phyloP scores from a whole-genome alignment of 2,329 filamentous ascomycete species.

The Laburnicola sp. region DNA sequence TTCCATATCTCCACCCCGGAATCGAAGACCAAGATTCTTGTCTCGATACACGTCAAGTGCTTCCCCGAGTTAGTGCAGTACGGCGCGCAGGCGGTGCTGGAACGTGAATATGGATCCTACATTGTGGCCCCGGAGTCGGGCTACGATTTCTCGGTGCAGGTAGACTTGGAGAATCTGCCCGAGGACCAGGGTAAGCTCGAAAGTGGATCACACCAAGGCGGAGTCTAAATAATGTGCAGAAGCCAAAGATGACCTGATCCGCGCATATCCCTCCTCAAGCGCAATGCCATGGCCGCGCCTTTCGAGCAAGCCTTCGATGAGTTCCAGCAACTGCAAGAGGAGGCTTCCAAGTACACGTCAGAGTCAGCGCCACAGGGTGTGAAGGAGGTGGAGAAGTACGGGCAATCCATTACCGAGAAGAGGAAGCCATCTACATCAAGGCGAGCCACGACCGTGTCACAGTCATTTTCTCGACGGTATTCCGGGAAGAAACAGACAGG shows the following conservation, averaged over 20 bases:
- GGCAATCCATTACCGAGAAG: conserved; percentile 96
- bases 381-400: conserved; percentile 85
- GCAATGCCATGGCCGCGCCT: conserved; percentile 97
- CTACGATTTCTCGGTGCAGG: conserved; percentile 91
- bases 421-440: conserved; percentile 99
- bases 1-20: conserved; percentile 98
- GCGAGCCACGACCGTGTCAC: conserved; percentile 96
- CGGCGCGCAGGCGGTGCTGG: conserved; percentile 86
- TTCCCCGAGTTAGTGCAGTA: conserved; percentile 90
- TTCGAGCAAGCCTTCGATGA: conserved; percentile 97
- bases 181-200: conserved; percentile 66
- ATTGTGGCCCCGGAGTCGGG: conserved; percentile 84
- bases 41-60: conserved; percentile 94
- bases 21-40: conserved; percentile 87
- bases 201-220: not conserved
- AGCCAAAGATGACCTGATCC: conserved; percentile 81
- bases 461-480: conserved; percentile 98
- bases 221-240: conserved; percentile 57
- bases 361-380: conserved; percentile 93
- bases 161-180: conserved; percentile 88
- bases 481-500: conserved; percentile 95
- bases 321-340: conserved; percentile 81
- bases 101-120: conserved; percentile 92
- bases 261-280: conserved; percentile 89
- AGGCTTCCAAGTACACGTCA: conserved; percentile 87